Conservation (phyloP, 2,329 filamentous ascomycete genomes). For the Aspergillus fumigatus region DNA sequence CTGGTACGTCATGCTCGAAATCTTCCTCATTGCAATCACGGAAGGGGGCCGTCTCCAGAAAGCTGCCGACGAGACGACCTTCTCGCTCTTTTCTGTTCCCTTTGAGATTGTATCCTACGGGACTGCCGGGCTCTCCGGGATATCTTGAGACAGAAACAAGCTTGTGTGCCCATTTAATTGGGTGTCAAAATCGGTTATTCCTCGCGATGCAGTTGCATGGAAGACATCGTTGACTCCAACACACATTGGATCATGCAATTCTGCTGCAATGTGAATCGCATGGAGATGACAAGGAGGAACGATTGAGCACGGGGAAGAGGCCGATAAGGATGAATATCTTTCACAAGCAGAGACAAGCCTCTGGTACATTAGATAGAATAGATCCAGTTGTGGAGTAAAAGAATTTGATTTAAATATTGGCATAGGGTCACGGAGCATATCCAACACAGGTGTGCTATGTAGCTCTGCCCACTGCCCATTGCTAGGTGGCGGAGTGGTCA, state of each 20-base stretch:
- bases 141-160: slow-evolving; percentile 69
- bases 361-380: not conserved
- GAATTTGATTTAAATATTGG: not conserved
- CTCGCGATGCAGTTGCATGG: slow-evolving; percentile 62
- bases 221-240: slow-evolving; percentile 58
- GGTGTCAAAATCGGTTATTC: slow-evolving; percentile 59
- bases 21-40: slow-evolving; percentile 83
- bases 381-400: not conserved
- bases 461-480: not conserved
- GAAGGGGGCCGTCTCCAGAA: slow-evolving; percentile 69
- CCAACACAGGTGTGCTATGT: not conserved
- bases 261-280: slow-evolving; percentile 54
- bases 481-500: not conserved
- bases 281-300: not conserved
- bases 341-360: not conserved
- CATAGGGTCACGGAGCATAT: not conserved
- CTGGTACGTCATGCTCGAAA: slow-evolving; percentile 90
- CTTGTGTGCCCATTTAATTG: slow-evolving; percentile 74
- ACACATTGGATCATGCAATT: slow-evolving; percentile 64
- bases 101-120: slow-evolving; percentile 88
- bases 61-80: slow-evolving; percentile 47
- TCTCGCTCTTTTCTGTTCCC: slow-evolving; percentile 62
- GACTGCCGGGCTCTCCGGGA: slow-evolving; percentile 79
- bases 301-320: not conserved
- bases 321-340: not conserved